phyloP scores from a whole-genome alignment of 164 flowering plant genomes.

The Stephania japonica region DNA sequence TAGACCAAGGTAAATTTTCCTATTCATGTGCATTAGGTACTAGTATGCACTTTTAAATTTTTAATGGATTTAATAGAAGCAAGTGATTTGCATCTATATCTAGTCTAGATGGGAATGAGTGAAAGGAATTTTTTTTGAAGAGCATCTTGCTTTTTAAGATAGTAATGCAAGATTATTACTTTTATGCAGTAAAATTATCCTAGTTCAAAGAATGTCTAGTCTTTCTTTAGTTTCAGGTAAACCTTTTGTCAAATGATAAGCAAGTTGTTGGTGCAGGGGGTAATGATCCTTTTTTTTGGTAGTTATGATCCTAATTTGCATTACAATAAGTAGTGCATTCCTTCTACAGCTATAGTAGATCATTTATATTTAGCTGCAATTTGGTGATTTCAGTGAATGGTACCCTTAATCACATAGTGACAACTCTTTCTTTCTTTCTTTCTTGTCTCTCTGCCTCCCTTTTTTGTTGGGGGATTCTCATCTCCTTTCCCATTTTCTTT shows the following conservation, averaged over 20 bases:
- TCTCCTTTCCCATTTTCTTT: conserved; percentile 1
- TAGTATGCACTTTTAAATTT: not conserved
- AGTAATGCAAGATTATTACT: not conserved
- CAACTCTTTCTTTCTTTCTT: no score
- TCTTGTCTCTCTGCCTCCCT: not conserved
- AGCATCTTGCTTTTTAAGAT: not conserved
- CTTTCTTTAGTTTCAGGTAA: not conserved
- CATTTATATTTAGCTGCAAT: not conserved
- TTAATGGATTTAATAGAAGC: not conserved
- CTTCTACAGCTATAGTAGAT: not conserved
- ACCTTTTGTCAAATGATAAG: not conserved
- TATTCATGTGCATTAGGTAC: not conserved
- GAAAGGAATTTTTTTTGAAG: not conserved
- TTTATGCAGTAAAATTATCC: not conserved
- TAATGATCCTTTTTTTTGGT: no score
- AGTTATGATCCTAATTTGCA: not conserved
- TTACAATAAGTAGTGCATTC: not conserved
- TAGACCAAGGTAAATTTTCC: conserved; percentile 9
- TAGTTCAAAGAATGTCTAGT: no score
- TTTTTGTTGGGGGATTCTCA: not conserved
- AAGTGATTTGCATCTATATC: not conserved
- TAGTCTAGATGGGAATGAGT: not conserved
- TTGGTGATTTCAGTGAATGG: no score
- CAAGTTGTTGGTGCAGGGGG: not conserved
- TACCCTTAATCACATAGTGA: no score